Evolutionary conservation across 805 yeast genomes (phyloP), one percentile per base, ranked within the genome.

Genomic region (Candida insectorum): DNA sequence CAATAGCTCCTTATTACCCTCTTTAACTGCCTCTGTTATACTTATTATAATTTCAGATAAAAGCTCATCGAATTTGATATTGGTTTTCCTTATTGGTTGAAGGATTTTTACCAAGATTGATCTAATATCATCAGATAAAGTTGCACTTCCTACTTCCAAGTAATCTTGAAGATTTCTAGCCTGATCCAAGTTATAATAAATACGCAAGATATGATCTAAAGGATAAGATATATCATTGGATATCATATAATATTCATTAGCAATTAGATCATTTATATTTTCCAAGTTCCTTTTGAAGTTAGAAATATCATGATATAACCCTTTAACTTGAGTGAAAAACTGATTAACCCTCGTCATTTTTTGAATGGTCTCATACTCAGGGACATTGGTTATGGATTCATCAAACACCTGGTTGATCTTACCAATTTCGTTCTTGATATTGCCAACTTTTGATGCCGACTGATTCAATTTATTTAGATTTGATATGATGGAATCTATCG

Each of bases 81-180:
- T 63, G 2, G 80, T 56, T 3, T 51, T 58, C 28, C 47, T 69
- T 32, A 81, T 54, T 1, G 79, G 77, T 5, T 62, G 49, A 17
- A 77, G 69, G 19, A 83, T 71, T 41, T 75, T 75, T 24, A 58
- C 54, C n/a, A 84, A 74, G 6, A 86, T 81, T 25, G 81, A 69
- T 43, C 77, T 73, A 11, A 81, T 76, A 53, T 89, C 96, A 20
- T 75, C 79, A 2, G 79, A 41, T 41, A 63, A 49, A n/a, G 37
- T 39, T 10, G 31, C 39, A 4, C 85, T 69, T 56, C 82, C 70
- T n/a, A 57, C 60, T 37, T 68, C 68, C 33, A 89, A 70, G 51
- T 81, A 84, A 44, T 91, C 97, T 43, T 72, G 77, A 45, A 89
- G 78, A 56, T 87, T 91, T 33, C 94, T 69, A 13, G 86, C 75